Percentiles rank a stretch among this genome's conserved stretches.
phyloP scores from a whole-genome alignment of 805 yeast species.

The Metschnikowia gelsemii region DNA sequence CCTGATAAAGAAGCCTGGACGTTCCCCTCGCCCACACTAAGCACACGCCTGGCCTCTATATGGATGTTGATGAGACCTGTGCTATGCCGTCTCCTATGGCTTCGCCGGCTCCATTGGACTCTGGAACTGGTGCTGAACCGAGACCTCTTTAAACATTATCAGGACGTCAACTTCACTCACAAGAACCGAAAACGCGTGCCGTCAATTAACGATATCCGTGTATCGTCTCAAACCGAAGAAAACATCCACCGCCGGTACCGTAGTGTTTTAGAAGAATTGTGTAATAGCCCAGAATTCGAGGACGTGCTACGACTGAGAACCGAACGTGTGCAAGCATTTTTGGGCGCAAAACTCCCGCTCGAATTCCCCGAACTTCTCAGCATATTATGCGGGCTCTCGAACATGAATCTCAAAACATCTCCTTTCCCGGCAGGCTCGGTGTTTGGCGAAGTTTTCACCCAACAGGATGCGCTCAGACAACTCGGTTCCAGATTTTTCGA shows the following conservation, averaged over 20 bases:
- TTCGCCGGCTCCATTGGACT: conserved; percentile 13
- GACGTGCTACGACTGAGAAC: conserved; percentile 15
- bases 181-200: conserved; percentile 8
- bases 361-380: conserved; percentile 27
- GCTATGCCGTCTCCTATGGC: conserved; percentile 12
- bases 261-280: conserved; percentile 10
- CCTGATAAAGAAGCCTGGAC: no score
- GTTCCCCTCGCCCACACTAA: no score
- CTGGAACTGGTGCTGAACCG: conserved; percentile 24
- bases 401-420: conserved; percentile 17
- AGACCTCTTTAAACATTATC: conserved; percentile 22
- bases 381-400: conserved; percentile 32
- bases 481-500: conserved; percentile 28
- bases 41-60: conserved; percentile 2
- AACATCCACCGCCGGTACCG: conserved; percentile 10
- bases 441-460: conserved; percentile 8
- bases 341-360: conserved; percentile 27
- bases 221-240: not conserved
- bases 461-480: conserved; percentile 23
- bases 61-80: conserved; percentile 10
- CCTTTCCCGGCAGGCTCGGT: conserved; percentile 12
- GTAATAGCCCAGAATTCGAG: conserved; percentile 13
- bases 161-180: conserved; percentile 14
- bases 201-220: conserved; percentile 1
- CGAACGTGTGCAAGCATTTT: conserved; percentile 24